Conservation (phyloP, 495 filamentous ascomycete genomes). For the Xylaria acuta region DNA sequence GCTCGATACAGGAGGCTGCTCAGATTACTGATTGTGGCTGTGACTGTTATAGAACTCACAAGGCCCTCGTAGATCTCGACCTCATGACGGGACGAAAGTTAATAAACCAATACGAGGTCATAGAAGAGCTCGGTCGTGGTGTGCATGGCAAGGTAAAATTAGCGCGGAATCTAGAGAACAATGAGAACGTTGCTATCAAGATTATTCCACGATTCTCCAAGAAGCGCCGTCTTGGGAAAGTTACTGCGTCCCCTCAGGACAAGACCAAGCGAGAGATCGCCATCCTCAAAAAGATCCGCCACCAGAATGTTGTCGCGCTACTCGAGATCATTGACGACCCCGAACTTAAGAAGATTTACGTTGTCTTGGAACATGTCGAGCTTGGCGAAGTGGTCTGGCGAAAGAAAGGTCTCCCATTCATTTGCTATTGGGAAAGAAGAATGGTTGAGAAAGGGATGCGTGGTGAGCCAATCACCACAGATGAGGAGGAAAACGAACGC, state of each 20-base stretch:
- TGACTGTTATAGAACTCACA: constrained; percentile 67
- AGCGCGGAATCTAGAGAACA: constrained; percentile 76
- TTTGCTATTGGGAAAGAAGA: constrained; percentile 80
- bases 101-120: constrained; percentile 96
- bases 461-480: constrained; percentile 60
- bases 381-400: constrained; percentile 94
- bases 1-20: neutral
- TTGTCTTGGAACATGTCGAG: constrained; percentile 93
- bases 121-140: constrained; percentile 93
- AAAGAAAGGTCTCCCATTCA: constrained; percentile 77
- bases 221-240: constrained; percentile 82
- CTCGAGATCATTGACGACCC: constrained; percentile 98
- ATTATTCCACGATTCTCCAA: constrained; percentile 97
- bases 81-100: constrained; percentile 86
- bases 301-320: constrained; percentile 92
- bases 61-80: constrained; percentile 87
- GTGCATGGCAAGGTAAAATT: constrained; percentile 98
- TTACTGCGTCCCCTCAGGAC: constrained; percentile 72
- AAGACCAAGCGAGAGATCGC: constrained; percentile 98
- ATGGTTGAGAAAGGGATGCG: constrained; percentile 74
- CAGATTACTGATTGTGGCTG: constrained; percentile 9
- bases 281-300: constrained; percentile 96
- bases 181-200: constrained; percentile 92
- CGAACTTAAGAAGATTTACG: constrained; percentile 94
- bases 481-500: constrained; percentile 64